Evolutionary conservation across 306 rosid species (phyloP).

Genomic region (Gillenia trifoliata): DNA sequence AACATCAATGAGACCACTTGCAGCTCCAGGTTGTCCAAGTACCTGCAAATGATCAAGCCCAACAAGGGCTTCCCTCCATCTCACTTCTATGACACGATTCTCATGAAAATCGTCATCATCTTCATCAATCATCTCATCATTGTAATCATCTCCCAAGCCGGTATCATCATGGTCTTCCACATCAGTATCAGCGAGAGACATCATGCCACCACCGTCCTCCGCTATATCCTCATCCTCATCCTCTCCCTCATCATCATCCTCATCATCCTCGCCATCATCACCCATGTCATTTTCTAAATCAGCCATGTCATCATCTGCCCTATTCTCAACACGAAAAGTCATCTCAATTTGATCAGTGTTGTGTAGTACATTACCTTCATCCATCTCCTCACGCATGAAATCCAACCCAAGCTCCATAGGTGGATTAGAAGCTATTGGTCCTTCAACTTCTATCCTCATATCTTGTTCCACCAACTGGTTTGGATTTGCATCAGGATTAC

Average conservation of each 20-base stretch:
- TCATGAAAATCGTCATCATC: constrained; percentile 96
- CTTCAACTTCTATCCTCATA: constrained; percentile 74
- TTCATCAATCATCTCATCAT: constrained; percentile 90
- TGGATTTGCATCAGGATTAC: constrained; percentile 35
- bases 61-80: constrained; percentile 98
- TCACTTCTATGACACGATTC: constrained; percentile 88
- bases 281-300: constrained; percentile 99
- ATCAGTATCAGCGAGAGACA: constrained; percentile 88
- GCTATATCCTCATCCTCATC: constrained; percentile 97
- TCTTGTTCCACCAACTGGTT: constrained; percentile 61
- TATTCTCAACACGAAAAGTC: constrained; percentile 80
- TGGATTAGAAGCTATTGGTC: constrained; percentile 49
- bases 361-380: constrained; percentile 69
- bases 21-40: constrained; percentile 82
- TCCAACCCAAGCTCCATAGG: constrained; percentile 80
- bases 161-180: constrained; percentile 92
- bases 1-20: constrained; percentile 82
- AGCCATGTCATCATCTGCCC: constrained; percentile 92
- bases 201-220: constrained; percentile 91
- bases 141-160: constrained; percentile 88
- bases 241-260: constrained; percentile 91
- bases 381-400: constrained; percentile 86
- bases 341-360: constrained; percentile 77
- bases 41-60: constrained; percentile 94
- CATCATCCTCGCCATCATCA: constrained; percentile 94